Evolutionary conservation across 2,329 filamentous ascomycete species (phyloP), one percentile per base, ranked within the genome.

Genomic region (Hortaea werneckii): DNA sequence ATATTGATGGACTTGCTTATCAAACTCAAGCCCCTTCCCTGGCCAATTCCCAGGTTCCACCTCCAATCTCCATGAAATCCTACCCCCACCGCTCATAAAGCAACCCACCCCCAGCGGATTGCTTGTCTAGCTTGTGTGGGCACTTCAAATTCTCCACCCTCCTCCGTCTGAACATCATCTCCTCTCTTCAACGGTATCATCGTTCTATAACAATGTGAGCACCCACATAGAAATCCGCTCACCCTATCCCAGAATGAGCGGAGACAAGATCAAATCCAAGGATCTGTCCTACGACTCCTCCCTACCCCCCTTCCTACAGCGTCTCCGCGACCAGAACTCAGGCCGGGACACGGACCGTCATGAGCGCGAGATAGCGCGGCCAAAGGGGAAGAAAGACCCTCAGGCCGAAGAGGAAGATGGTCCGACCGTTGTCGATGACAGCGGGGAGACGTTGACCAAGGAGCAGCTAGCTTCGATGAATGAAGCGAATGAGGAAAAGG

Each of bases 391-490:
- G 11, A 77, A 70, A 48, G 80, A 82, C 54, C 81, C 82, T 37
- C 80, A 87, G 49, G 32, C 32, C n/a, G 32, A 35, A 35, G 83
- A 83, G 9, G 85, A 90, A 54, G 85, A 90, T 62, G 82, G 74
- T 42, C 86, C 86, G 0, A 73, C 87, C 0, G 78, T 92, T 4
- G 78, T 90, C 54, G 85, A 87, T 60, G 72, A 76, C 4, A 83
- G 79, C 42, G 83, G 86, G 45, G 74, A 82, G 29, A 75, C 82
- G 40, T 64, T 67, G 54, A 78, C 56, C 50, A 75, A 67, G 56
- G 67, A 67, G n/a, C 71, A 76, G 40, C 71, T 73, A 46, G 68
- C 73, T 30, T 67, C 66, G 11, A 58, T 75, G 40, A 20, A 20
- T 20, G 2, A 20, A 20, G 20, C 2, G 2, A 20, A 2, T 4